Base-by-base conservation (phyloP, 139 green algal genomes). In the Closterium sp. region DNA sequence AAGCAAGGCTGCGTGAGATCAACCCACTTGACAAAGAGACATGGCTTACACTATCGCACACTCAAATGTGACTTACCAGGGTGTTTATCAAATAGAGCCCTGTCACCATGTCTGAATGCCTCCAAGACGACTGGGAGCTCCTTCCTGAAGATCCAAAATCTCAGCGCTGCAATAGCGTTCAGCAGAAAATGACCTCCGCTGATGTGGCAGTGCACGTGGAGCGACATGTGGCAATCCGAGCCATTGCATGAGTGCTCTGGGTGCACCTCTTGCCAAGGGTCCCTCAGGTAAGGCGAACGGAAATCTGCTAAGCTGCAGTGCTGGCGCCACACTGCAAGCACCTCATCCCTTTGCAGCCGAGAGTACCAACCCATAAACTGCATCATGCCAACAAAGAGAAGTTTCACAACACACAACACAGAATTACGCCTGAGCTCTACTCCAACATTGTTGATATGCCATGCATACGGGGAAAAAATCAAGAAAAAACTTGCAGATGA, bases 121-220 rank as follows among this genome's bases (percentile, higher is more conserved):
- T 92, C 89, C n/a, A 92, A 66, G 6, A 92, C 89, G 2, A 92
- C 89, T 33, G 89, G 89, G 8, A 92, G 89, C 89, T 92, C 89
- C 33, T 92, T 92, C 83, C 89, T 85, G 83, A 92, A 92, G 31
- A 92, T 92, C 83, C 83, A 88, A 66, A 84, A 92, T 32, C 89
- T 64, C 2, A 92, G 83, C 1, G 31, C 23, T 36, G 89, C 89
- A 33, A 92, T 92, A 9, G 33, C 35, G 89, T 92, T 92, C 23
- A 89, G 89, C 89, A 90, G 30, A 19, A 88, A 43, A 84, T 92
- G 89, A 33, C 89, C 89, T 85, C 89, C 89, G 4, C 69, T 89
- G 89, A 92, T 92, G 83, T 92, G 89, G 89, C 89, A 92, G 89
- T 92, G 89, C 5, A 92, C 89, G 89, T 92, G 89, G 31, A 92